These are phyloP conservation scores for Mortierella sp. DNA, from an alignment of 371 early-diverging fungal genomes.

Conservation along the genomic window DNA sequence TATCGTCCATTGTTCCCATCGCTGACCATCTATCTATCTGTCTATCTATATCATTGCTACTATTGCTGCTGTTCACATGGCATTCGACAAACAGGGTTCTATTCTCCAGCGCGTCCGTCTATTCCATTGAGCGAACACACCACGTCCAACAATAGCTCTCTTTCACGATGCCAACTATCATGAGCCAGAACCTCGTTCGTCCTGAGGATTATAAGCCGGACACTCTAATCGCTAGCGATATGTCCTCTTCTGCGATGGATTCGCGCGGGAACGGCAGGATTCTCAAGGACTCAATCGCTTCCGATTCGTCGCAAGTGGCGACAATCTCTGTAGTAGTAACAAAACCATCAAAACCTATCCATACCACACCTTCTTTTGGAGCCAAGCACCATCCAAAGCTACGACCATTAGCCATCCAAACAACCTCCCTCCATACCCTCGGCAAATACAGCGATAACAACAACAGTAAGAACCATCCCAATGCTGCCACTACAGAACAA, in stretches of 20 bases:
- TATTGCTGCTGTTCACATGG: background rate
- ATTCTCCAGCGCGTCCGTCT: background rate
- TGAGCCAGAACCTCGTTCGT: slow-evolving; percentile 34
- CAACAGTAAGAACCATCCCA: slow-evolving; percentile 10
- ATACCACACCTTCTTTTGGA: background rate
- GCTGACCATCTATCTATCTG: background rate
- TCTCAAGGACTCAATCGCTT: background rate
- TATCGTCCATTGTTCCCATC: background rate
- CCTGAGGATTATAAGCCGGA: slow-evolving; percentile 24
- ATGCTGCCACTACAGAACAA: slow-evolving; percentile 4
- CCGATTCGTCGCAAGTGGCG: background rate
- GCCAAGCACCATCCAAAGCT: slow-evolving; percentile 5
- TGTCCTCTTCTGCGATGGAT: slow-evolving; percentile 4
- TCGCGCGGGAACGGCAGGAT: slow-evolving; percentile 10
- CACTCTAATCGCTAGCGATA: background rate
- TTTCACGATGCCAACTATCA: slow-evolving; percentile 11
- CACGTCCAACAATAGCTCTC: background rate
- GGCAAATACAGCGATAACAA: background rate
- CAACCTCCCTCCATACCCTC: slow-evolving; percentile 5
- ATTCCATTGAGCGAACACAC: background rate
- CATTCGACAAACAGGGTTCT: slow-evolving; percentile 2
- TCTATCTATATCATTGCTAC: slow-evolving; percentile 4
- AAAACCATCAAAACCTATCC: background rate
- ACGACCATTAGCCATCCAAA: background rate
- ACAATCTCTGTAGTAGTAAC: background rate